Percentiles rank a stretch among this genome's conserved stretches.
These are phyloP conservation scores for Boletus tomentosulus DNA, from an alignment of 768 basidiomycete genomes.

Conservation along the genomic window DNA sequence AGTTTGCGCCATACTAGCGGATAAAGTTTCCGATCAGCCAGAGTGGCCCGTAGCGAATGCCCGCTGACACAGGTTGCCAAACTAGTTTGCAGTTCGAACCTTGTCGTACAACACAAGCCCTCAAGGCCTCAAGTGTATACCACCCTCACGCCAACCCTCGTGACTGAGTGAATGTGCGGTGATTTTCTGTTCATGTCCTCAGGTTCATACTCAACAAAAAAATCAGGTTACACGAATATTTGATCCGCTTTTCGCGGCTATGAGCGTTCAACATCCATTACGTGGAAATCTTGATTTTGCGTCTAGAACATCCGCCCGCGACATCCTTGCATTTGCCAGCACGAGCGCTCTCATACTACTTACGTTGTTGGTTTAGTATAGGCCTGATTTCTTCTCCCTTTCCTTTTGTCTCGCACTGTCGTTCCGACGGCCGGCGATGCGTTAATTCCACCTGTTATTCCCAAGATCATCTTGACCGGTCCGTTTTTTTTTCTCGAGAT, in stretches of 20 bases:
- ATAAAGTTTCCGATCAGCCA: slow-evolving; percentile 2
- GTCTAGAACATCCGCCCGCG: neutral
- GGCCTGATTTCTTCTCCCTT: neutral
- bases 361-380: slow-evolving; percentile 2
- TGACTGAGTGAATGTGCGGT: neutral
- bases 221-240: neutral
- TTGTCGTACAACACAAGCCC: neutral
- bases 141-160: neutral
- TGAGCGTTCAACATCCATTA: slow-evolving; percentile 9
- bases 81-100: neutral
- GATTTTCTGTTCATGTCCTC: neutral
- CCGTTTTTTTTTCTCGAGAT: slow-evolving; percentile 4
- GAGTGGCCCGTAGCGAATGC: neutral
- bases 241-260: neutral
- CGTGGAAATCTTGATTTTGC: slow-evolving; percentile 11
- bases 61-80: neutral
- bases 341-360: neutral
- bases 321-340: neutral
- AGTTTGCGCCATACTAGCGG: neutral
- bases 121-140: neutral
- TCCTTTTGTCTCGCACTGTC: neutral
- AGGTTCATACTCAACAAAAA: neutral
- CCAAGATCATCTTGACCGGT: slow-evolving; percentile 14
- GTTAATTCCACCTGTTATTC: neutral
- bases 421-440: neutral